Evolutionary conservation across 257 asterid genomes (phyloP).

Genomic region (Capsicum rhomboideum): DNA sequence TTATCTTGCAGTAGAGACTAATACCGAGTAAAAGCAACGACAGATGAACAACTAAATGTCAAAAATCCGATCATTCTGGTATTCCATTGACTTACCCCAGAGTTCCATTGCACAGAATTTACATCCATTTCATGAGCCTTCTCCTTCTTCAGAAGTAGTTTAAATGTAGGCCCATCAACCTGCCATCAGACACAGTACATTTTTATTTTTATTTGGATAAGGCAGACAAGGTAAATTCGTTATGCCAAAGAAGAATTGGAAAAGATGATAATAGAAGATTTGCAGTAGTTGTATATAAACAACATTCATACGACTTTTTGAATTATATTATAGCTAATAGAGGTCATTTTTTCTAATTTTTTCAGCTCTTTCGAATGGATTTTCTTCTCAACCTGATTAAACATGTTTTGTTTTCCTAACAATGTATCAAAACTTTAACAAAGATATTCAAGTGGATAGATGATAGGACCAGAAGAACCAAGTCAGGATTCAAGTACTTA

Average conservation of each 20-base stretch:
- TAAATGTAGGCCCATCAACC: conserved; percentile 43
- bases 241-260: neutral
- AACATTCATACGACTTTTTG: neutral
- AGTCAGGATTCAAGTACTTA: neutral
- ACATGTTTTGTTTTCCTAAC: neutral
- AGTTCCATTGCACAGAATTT: conserved; percentile 81
- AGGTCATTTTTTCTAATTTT: neutral
- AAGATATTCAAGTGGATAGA: neutral
- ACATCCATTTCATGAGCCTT: conserved; percentile 97
- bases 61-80: neutral
- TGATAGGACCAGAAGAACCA: neutral
- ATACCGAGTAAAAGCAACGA: neutral
- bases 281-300: neutral
- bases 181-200: conserved; percentile 8
- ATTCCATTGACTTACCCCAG: conserved; percentile 42
- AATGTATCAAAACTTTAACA: neutral
- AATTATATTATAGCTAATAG: neutral
- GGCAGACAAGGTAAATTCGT: neutral
- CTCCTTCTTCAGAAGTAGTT: conserved; percentile 63
- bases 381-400: neutral
- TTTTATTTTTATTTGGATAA: neutral
- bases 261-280: neutral
- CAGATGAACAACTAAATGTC: neutral
- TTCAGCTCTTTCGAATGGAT: neutral
- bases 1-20: neutral